A percentile compares a stretch with the other conserved stretches of the same genome.
Evolutionary conservation across 495 filamentous ascomycete genomes (phyloP).

Genomic region (Penicillium daleae): DNA sequence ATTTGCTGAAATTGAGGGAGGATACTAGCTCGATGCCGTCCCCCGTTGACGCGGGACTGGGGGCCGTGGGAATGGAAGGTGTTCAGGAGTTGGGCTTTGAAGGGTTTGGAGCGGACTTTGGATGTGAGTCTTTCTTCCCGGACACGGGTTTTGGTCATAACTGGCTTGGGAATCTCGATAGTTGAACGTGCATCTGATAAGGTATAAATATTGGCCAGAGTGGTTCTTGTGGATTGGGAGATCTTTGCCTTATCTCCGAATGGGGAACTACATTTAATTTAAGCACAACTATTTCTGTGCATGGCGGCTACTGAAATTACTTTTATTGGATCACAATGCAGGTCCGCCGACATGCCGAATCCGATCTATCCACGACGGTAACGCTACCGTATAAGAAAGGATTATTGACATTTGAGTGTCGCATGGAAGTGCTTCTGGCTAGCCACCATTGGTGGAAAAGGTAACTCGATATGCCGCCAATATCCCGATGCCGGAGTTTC

Average conservation of each 20-base stretch:
- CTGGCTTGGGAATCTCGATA: background rate
- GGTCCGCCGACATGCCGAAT: background rate
- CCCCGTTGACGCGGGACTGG: background rate
- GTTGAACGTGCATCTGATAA: background rate
- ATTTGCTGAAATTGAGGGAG: background rate
- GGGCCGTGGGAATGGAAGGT: background rate
- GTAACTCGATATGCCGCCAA: background rate
- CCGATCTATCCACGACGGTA: background rate
- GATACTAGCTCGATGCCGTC: background rate
- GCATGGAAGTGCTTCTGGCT: background rate
- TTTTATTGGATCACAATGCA: background rate
- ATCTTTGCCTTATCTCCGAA: background rate
- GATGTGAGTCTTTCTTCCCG: background rate
- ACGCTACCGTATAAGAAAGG: background rate
- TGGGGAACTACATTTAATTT: background rate
- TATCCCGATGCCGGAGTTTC: background rate
- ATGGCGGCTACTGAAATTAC: background rate
- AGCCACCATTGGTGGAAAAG: background rate
- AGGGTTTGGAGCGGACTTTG: background rate
- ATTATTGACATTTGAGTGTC: too few species aligned
- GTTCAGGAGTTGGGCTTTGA: background rate
- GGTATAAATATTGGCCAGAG: background rate
- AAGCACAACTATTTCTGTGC: background rate
- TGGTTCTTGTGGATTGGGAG: background rate
- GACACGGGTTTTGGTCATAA: background rate